These are phyloP conservation scores for Dactylella cylindrospora DNA, from an alignment of 2,329 filamentous ascomycete species.

Conservation along the genomic window DNA sequence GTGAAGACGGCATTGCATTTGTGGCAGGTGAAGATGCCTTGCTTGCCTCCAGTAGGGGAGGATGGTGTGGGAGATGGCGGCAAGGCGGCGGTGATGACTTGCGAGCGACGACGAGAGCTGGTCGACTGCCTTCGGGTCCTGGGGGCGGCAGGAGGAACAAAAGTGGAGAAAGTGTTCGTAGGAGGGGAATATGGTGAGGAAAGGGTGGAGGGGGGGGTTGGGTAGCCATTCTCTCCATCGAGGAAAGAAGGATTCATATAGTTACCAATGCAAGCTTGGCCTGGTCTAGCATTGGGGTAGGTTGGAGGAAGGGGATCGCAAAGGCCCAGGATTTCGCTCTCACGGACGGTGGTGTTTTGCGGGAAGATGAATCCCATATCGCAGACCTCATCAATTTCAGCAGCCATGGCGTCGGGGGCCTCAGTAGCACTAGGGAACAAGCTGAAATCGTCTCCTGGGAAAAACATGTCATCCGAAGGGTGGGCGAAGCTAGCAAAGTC, in stretches of 20 bases:
- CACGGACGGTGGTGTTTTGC: constrained; percentile 13
- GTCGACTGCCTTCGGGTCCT: constrained; percentile 16
- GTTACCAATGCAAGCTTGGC: constrained; percentile 7
- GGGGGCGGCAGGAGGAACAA: constrained; percentile 6
- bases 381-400: constrained; percentile 31
- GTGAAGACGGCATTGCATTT: constrained; percentile 38
- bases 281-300: too few species aligned
- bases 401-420: constrained; percentile 18
- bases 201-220: constrained; percentile 35
- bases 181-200: constrained; percentile 36
- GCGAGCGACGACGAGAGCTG: constrained; percentile 12
- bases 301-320: constrained; percentile 15
- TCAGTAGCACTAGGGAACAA: too few species aligned
- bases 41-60: constrained; percentile 38
- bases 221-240: constrained; percentile 17
- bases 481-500: constrained; percentile 25
- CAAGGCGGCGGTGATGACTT: constrained; percentile 11
- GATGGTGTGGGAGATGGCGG: constrained; percentile 30
- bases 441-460: constrained; percentile 40
- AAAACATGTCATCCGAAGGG: constrained; percentile 30
- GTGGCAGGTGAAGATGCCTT: constrained; percentile 33
- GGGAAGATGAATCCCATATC: constrained; percentile 36
- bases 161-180: constrained; percentile 14
- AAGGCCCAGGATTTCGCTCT: constrained; percentile 23
- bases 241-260: constrained; percentile 8